phyloP scores from a whole-genome alignment of 2,329 filamentous ascomycete genomes.

The Knoxdaviesia proteae region DNA sequence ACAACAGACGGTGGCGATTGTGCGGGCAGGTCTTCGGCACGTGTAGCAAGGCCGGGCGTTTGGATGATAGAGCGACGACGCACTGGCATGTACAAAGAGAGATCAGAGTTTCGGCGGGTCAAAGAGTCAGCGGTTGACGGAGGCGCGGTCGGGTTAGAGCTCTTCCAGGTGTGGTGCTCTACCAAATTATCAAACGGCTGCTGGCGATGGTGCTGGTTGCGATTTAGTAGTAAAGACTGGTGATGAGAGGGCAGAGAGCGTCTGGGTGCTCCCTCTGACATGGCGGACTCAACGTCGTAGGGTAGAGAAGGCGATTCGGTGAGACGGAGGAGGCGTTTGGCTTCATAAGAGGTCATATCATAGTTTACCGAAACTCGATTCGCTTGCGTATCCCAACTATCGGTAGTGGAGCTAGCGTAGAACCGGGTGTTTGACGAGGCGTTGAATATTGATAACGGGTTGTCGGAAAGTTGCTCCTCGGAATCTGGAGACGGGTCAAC shows the following conservation, averaged over 20 bases:
- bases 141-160: constrained; percentile 12
- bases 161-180: constrained; percentile 14
- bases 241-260: no score
- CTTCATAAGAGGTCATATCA: constrained; percentile 22
- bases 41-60: constrained; percentile 28
- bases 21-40: constrained; percentile 10
- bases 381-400: no score
- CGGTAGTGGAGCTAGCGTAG: no score
- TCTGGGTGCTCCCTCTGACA: constrained; percentile 13
- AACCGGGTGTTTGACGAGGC: no score
- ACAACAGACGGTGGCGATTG: background rate
- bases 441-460: no score
- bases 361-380: constrained; percentile 20
- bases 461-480: no score
- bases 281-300: constrained; percentile 12
- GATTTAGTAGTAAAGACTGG: no score
- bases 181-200: no score
- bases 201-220: no score
- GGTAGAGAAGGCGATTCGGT: constrained; percentile 12
- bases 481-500: no score
- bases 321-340: constrained; percentile 20
- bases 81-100: constrained; percentile 24
- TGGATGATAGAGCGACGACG: constrained; percentile 26
- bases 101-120: constrained; percentile 22
- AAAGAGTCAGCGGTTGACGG: constrained; percentile 10